Conservation (phyloP, 2,329 filamentous ascomycete species). For the Phaeosphaeriaceae sp. region DNA sequence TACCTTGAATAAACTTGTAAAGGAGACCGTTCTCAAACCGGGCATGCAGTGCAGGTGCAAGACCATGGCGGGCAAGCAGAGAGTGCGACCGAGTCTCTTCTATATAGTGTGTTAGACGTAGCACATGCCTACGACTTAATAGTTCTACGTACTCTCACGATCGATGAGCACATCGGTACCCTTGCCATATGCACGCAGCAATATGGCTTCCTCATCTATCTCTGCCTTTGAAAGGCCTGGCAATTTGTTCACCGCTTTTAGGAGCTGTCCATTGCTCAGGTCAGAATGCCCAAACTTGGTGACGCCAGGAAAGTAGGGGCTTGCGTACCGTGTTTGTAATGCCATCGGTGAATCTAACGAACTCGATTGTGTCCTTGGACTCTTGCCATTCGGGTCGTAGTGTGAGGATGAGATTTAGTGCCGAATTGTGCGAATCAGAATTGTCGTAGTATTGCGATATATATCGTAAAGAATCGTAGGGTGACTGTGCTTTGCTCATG, state of each 20-base stretch:
- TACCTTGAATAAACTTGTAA: slow-evolving; percentile 87
- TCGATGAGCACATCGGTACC: slow-evolving; percentile 96
- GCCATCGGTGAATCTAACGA: slow-evolving; percentile 92
- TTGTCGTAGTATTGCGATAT: slow-evolving; percentile 82
- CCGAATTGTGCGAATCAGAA: slow-evolving; percentile 77
- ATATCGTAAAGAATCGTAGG: slow-evolving; percentile 51
- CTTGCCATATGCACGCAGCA: slow-evolving; percentile 92
- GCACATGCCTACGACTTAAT: slow-evolving; percentile 5
- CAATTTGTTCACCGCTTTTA: slow-evolving; percentile 75
- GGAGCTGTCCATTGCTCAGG: slow-evolving; percentile 53
- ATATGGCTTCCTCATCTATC: slow-evolving; percentile 34
- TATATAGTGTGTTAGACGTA: slow-evolving; percentile 38
- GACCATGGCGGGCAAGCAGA: slow-evolving; percentile 78
- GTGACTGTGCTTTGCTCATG: slow-evolving; percentile 35
- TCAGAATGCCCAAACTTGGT: slow-evolving; percentile 1
- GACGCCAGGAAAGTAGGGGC: neutral
- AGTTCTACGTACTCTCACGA: slow-evolving; percentile 73
- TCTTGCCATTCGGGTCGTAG: slow-evolving; percentile 84
- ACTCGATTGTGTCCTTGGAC: slow-evolving; percentile 75
- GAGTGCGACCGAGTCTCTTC: slow-evolving; percentile 75
- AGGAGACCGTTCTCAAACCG: slow-evolving; percentile 96
- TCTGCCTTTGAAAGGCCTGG: slow-evolving; percentile 62
- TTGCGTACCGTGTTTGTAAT: slow-evolving; percentile 87
- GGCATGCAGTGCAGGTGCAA: slow-evolving; percentile 86
- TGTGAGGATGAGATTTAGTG: slow-evolving; percentile 76